Evolutionary conservation across 2,329 filamentous ascomycete genomes (phyloP).

Genomic region (Exophiala dermatitidis): DNA sequence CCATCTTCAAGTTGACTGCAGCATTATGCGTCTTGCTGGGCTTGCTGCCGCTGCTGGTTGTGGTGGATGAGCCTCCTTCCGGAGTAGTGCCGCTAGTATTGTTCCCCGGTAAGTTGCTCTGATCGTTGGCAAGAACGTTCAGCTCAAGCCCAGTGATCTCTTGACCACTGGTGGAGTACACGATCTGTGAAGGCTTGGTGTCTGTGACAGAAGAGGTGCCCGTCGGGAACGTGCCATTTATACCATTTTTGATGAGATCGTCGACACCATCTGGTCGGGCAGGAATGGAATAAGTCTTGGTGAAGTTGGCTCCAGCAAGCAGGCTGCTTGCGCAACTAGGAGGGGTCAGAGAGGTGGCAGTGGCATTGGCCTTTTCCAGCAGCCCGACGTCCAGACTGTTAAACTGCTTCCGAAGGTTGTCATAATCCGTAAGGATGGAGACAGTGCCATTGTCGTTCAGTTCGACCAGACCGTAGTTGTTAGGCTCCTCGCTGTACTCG

Average conservation of each 20-base stretch:
- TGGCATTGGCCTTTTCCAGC: constrained; percentile 57
- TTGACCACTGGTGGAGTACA: constrained; percentile 51
- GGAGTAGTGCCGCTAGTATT: constrained; percentile 32
- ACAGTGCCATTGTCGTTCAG: constrained; percentile 53
- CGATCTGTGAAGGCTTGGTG: constrained; percentile 49
- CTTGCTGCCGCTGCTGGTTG: constrained; percentile 10
- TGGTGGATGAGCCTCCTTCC: constrained; percentile 19
- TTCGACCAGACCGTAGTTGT: constrained; percentile 52
- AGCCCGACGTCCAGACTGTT: constrained; percentile 63
- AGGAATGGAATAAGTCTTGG: constrained; percentile 72
- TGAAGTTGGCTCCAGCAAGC: constrained; percentile 63
- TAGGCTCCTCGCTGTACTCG: constrained; percentile 44
- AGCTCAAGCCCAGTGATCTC: constrained; percentile 59
- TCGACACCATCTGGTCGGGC: constrained; percentile 59
- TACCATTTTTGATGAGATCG: constrained; percentile 68
- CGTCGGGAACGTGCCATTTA: constrained; percentile 51
- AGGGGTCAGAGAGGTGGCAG: constrained; percentile 48
- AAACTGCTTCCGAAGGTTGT: constrained; percentile 69
- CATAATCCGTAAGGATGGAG: constrained; percentile 57
- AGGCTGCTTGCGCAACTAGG: constrained; percentile 60
- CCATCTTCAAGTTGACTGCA: constrained; percentile 8
- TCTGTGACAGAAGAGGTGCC: constrained; percentile 57
- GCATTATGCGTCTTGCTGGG: constrained; percentile 17
- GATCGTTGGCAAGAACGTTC: constrained; percentile 44
- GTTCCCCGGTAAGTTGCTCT: constrained; percentile 51